These are phyloP conservation scores for Globisporangium parvum DNA, from an alignment of 352 stramenopile genomes.

Conservation along the genomic window DNA sequence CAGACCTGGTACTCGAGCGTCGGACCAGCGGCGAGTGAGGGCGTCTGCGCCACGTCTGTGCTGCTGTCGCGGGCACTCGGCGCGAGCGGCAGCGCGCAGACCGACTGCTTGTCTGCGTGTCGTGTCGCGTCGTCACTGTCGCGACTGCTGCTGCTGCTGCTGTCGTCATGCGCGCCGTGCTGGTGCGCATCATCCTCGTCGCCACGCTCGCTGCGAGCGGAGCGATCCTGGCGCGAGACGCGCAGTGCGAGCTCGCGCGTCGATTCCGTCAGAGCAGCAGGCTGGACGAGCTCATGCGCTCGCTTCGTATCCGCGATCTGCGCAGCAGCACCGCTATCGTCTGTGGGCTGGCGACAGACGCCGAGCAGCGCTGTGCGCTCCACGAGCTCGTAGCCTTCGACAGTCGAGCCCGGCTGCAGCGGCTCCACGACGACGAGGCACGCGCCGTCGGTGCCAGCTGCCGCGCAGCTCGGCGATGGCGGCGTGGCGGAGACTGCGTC, in stretches of 20 bases:
- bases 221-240: too few relatives aligned
- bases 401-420: constrained; percentile 27
- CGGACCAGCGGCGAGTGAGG: constrained; percentile 28
- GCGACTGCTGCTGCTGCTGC: not conserved
- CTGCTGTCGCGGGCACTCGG: constrained; percentile 5
- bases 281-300: too few relatives aligned
- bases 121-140: not conserved
- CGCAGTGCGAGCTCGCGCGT: too few relatives aligned
- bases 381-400: constrained; percentile 71
- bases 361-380: constrained; percentile 59
- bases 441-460: constrained; percentile 6
- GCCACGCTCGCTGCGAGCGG: not conserved
- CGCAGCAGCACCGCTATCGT: not conserved
- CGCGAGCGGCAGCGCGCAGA: constrained; percentile 16
- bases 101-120: not conserved
- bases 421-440: constrained; percentile 29
- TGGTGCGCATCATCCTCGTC: not conserved
- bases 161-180: not conserved
- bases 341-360: constrained; percentile 44
- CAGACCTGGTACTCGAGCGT: constrained; percentile 64
- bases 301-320: not conserved
- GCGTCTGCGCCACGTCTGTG: constrained; percentile 4
- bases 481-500: not conserved
- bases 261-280: too few relatives aligned
- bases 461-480: constrained; percentile 1